phyloP scores from a whole-genome alignment of 805 yeast genomes.

The Hanseniaspora thailandica region DNA sequence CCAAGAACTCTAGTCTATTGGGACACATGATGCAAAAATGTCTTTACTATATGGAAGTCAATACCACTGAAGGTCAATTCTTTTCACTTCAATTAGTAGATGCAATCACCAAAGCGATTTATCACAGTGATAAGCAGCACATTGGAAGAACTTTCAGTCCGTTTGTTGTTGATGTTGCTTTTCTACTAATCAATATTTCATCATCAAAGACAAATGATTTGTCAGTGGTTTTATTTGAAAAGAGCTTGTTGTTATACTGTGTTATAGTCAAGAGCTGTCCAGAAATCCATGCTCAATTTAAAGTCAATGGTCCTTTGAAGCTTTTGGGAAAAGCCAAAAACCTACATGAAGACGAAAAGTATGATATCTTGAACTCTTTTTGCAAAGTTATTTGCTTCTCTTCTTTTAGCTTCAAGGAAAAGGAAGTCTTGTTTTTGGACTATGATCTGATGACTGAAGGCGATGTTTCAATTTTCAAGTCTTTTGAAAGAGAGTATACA shows the following conservation, averaged over 20 bases:
- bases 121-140: background rate
- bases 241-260: background rate
- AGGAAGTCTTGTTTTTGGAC: background rate
- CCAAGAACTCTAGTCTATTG: background rate
- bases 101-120: background rate
- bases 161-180: background rate
- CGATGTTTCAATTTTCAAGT: background rate
- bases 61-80: background rate
- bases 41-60: background rate
- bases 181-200: background rate
- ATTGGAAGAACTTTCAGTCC: background rate
- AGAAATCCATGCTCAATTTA: background rate
- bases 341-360: background rate
- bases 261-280: background rate
- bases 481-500: background rate
- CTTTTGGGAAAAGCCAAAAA: background rate
- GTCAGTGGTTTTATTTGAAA: background rate
- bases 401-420: background rate
- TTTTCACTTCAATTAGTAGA: background rate
- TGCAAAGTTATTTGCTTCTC: conserved; percentile 2
- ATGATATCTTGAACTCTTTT: background rate
- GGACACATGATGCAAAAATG: conserved; percentile 6
- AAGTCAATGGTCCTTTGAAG: background rate
- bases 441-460: background rate
- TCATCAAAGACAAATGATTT: background rate